Percentiles rank a stretch among this genome's conserved stretches.
Conservation (phyloP, 441 rosid genomes). For the Syzygium malaccense region DNA sequence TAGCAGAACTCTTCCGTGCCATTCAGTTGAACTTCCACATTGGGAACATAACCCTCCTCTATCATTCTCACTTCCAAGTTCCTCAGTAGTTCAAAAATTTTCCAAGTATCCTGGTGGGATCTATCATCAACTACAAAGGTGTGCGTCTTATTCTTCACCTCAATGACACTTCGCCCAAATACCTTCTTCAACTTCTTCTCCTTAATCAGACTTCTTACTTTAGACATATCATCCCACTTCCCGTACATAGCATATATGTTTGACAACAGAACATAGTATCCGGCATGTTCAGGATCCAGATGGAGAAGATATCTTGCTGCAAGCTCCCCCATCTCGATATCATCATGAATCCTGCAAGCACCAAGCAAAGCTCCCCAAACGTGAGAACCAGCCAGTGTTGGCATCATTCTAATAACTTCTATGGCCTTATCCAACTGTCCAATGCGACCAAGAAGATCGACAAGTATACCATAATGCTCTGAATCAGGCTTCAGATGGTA, state of each 20-base stretch:
- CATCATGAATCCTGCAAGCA: constrained; percentile 52
- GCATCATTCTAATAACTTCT: constrained; percentile 27
- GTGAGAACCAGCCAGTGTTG: constrained; percentile 30
- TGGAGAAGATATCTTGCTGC: constrained; percentile 35
- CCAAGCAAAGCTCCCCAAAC: constrained; percentile 49
- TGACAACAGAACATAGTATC: constrained; percentile 41
- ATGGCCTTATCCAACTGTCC: constrained; percentile 38
- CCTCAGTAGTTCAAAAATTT: constrained; percentile 26
- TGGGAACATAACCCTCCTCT: not conserved
- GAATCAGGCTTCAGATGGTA: constrained; percentile 28
- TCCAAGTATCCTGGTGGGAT: constrained; percentile 23
- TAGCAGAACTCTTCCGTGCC: not conserved
- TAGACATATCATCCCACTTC: constrained; percentile 34
- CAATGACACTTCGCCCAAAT: constrained; percentile 31
- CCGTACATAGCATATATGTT: constrained; percentile 41
- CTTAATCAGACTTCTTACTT: constrained; percentile 31
- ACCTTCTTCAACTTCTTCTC: constrained; percentile 33
- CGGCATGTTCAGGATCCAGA: constrained; percentile 41
- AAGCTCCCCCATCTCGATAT: constrained; percentile 37
- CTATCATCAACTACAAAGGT: constrained; percentile 37
- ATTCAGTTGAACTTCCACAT: not conserved
- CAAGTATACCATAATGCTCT: constrained; percentile 44
- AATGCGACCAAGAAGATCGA: constrained; percentile 51
- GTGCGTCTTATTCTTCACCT: constrained; percentile 23
- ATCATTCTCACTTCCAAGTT: constrained; percentile 26